phyloP scores from a whole-genome alignment of 2,329 filamentous ascomycete genomes.

The Fusarium irregulare region DNA sequence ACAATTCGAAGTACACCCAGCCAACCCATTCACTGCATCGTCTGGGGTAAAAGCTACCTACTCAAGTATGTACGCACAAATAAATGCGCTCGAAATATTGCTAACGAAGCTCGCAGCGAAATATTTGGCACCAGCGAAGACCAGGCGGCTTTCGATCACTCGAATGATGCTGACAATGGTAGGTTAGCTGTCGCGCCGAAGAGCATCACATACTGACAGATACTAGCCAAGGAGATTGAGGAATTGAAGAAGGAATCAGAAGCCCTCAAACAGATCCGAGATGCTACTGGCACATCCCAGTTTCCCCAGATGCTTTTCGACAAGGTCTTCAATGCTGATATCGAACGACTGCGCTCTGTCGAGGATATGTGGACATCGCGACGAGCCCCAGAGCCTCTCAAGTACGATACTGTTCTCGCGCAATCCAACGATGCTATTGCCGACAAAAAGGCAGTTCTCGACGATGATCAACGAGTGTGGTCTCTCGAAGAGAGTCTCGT shows the following conservation, averaged over 20 bases:
- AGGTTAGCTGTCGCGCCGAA: conserved; percentile 31
- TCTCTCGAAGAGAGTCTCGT: conserved; percentile 83
- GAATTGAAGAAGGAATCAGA: conserved; percentile 87
- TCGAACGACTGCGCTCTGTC: conserved; percentile 84
- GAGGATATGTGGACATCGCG: conserved; percentile 96
- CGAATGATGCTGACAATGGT: conserved; percentile 84
- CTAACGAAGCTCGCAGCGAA: conserved; percentile 60
- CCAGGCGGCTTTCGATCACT: conserved; percentile 81
- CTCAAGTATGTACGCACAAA: conserved; percentile 67
- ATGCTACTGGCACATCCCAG: conserved; percentile 79
- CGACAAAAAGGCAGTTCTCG: conserved; percentile 64
- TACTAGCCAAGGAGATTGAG: conserved; percentile 78
- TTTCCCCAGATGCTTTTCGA: conserved; percentile 87
- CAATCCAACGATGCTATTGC: conserved; percentile 63
- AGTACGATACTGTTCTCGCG: conserved; percentile 71
- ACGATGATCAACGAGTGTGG: conserved; percentile 82
- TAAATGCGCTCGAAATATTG: conserved; percentile 14
- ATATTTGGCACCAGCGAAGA: conserved; percentile 94
- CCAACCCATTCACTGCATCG: conserved; percentile 97
- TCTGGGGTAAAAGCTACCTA: conserved; percentile 97
- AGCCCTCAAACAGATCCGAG: conserved; percentile 83
- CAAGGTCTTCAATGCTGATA: conserved; percentile 90
- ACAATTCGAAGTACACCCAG: conserved; percentile 97
- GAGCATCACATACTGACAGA: conserved; percentile 13
- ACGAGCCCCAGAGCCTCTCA: conserved; percentile 76